These are phyloP conservation scores for Phytopythium boreale DNA, from an alignment of 352 stramenopile species.

Conservation along the genomic window DNA sequence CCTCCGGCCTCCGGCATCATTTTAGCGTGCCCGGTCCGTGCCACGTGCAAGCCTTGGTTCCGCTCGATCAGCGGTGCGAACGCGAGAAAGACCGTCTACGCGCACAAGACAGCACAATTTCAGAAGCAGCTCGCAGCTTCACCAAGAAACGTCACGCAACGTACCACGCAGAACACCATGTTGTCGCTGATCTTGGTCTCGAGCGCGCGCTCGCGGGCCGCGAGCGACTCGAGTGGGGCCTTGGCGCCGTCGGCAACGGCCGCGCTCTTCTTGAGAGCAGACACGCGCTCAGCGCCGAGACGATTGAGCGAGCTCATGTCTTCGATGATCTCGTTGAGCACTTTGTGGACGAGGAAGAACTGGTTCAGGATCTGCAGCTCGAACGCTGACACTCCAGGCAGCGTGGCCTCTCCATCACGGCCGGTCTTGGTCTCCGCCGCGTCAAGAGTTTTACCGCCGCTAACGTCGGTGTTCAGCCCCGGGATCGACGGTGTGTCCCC, in stretches of 20 bases:
- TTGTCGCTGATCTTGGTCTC: conserved; percentile 36
- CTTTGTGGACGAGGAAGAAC: conserved; percentile 42
- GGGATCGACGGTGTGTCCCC: background rate
- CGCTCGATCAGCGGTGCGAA: conserved; percentile 13
- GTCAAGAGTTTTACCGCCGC: background rate
- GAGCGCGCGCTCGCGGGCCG: conserved; percentile 11
- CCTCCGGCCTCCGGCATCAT: too few relatives aligned
- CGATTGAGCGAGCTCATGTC: conserved; percentile 42
- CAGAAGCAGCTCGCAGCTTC: too few relatives aligned
- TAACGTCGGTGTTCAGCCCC: background rate
- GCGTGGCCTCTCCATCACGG: background rate
- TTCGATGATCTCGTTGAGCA: conserved; percentile 40
- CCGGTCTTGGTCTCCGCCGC: background rate
- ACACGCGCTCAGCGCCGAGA: conserved; percentile 25
- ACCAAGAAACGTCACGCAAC: background rate
- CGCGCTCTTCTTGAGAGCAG: conserved; percentile 7
- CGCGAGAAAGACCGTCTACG: conserved; percentile 13
- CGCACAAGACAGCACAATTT: background rate
- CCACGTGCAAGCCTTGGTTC: background rate
- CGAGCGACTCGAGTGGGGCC: conserved; percentile 1
- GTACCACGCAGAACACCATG: conserved; percentile 37
- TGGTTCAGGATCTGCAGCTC: conserved; percentile 42
- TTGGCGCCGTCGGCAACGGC: conserved; percentile 2
- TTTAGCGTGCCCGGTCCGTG: background rate
- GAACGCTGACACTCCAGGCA: background rate